Evolutionary conservation across 2,329 filamentous ascomycete genomes (phyloP).

Genomic region (Pseudogymnoascus sp.): DNA sequence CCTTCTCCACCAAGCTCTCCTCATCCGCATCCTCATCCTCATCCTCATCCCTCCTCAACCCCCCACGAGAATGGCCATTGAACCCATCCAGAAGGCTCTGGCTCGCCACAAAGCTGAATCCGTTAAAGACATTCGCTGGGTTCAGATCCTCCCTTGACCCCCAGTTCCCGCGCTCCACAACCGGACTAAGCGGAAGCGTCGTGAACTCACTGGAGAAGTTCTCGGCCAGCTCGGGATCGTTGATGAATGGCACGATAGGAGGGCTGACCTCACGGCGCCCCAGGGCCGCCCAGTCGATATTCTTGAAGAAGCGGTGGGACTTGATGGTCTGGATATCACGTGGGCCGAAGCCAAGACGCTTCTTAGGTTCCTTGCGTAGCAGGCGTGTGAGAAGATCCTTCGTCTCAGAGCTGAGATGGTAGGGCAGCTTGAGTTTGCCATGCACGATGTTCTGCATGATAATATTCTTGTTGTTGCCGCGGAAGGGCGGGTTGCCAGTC

Average conservation of each 20-base stretch:
- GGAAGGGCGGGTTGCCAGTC: conserved; percentile 86
- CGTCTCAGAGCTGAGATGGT: conserved; percentile 83
- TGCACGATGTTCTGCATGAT: conserved; percentile 94
- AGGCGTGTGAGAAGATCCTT: conserved; percentile 89
- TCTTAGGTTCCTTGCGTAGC: conserved; percentile 83
- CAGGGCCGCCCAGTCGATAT: conserved; percentile 88
- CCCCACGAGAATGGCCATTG: conserved; percentile 17
- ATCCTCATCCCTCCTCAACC: background rate
- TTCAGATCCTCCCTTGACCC: conserved; percentile 16
- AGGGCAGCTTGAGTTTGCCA: conserved; percentile 81
- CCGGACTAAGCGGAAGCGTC: conserved; percentile 69
- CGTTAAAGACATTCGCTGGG: conserved; percentile 23
- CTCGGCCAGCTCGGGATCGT: conserved; percentile 90
- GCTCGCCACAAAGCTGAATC: conserved; percentile 30
- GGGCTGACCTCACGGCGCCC: conserved; percentile 75
- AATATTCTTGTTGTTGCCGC: conserved; percentile 83
- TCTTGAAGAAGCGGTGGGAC: conserved; percentile 91
- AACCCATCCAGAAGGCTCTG: conserved; percentile 26
- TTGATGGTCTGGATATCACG: conserved; percentile 82
- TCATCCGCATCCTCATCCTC: conserved; percentile 7
- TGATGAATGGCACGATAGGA: conserved; percentile 88
- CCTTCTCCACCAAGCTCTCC: background rate
- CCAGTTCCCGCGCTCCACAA: conserved; percentile 33
- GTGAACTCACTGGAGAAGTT: conserved; percentile 96
- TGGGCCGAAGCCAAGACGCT: conserved; percentile 75